These are phyloP conservation scores for Picochlorum sp. DNA, from an alignment of 139 green algal species.

Conservation along the genomic window DNA sequence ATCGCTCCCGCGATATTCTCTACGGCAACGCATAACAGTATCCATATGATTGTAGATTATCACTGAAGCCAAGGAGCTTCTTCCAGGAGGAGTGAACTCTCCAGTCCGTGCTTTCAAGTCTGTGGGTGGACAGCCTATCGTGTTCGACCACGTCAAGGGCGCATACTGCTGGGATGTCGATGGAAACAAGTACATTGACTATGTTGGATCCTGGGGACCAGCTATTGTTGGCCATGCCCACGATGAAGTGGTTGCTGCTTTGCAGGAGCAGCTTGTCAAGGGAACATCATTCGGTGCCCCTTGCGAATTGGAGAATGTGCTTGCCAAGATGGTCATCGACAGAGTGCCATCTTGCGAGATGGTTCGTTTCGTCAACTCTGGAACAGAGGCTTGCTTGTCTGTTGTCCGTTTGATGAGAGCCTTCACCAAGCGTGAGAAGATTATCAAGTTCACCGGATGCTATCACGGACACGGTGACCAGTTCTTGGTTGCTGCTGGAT, in stretches of 20 bases:
- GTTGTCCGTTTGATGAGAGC: slow-evolving; percentile 96
- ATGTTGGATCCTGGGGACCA: slow-evolving; percentile 94
- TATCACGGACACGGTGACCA: slow-evolving; percentile 97
- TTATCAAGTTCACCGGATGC: slow-evolving; percentile 99
- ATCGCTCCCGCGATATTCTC: too few relatives aligned
- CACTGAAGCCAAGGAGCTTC: slow-evolving; percentile 79
- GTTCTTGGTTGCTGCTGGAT: slow-evolving; percentile 92
- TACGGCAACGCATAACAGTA: too few relatives aligned
- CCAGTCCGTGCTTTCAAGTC: slow-evolving; percentile 95
- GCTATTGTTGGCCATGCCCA: slow-evolving; percentile 90
- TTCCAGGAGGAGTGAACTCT: slow-evolving; percentile 96
- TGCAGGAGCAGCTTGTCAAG: slow-evolving; percentile 89
- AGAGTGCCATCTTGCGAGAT: slow-evolving; percentile 96
- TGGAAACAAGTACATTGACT: slow-evolving; percentile 91
- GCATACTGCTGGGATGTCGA: slow-evolving; percentile 88
- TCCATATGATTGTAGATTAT: slow-evolving; percentile 65
- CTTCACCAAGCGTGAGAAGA: slow-evolving; percentile 93
- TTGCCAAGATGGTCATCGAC: slow-evolving; percentile 96
- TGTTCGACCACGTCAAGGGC: slow-evolving; percentile 97
- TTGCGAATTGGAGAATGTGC: slow-evolving; percentile 93
- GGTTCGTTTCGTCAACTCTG: slow-evolving; percentile 95
- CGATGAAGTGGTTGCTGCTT: slow-evolving; percentile 89
- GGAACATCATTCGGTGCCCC: slow-evolving; percentile 96
- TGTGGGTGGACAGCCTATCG: slow-evolving; percentile 92
- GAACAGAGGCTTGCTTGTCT: slow-evolving; percentile 97